These are phyloP conservation scores for Quercus agrifolia DNA, from an alignment of 306 rosid species.

Conservation along the genomic window DNA sequence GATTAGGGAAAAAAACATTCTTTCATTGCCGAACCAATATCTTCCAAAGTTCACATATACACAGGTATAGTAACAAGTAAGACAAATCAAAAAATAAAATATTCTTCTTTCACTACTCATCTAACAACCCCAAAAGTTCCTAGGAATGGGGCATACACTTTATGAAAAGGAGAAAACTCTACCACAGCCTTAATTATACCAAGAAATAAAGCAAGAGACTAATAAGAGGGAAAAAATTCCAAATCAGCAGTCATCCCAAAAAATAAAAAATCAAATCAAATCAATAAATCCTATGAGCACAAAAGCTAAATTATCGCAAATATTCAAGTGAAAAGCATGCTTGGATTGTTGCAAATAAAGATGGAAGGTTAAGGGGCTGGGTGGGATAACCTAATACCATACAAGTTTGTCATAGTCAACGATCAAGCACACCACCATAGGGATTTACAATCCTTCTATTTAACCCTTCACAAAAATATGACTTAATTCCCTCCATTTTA, in stretches of 20 bases:
- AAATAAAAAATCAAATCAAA: background rate
- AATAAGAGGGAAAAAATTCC: background rate
- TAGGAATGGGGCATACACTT: background rate
- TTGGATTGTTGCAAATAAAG: background rate
- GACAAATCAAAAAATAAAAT: background rate
- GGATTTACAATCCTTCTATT: background rate
- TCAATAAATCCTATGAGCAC: background rate
- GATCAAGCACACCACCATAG: background rate
- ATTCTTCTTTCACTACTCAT: background rate
- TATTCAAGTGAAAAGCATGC: background rate
- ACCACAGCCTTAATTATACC: background rate
- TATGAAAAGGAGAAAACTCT: background rate
- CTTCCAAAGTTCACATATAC: background rate
- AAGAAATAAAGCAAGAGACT: background rate
- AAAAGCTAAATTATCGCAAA: background rate
- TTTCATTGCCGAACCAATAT: background rate
- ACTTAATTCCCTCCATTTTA: background rate
- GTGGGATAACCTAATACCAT: background rate
- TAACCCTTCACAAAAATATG: background rate
- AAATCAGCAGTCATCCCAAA: background rate
- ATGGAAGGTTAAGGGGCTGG: background rate
- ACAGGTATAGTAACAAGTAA: background rate
- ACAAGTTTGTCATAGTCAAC: background rate
- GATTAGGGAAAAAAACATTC: background rate
- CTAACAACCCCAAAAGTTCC: background rate